Evolutionary conservation across 108 stramenopile genomes (phyloP).

Genomic region (Craspedostauros australis): DNA sequence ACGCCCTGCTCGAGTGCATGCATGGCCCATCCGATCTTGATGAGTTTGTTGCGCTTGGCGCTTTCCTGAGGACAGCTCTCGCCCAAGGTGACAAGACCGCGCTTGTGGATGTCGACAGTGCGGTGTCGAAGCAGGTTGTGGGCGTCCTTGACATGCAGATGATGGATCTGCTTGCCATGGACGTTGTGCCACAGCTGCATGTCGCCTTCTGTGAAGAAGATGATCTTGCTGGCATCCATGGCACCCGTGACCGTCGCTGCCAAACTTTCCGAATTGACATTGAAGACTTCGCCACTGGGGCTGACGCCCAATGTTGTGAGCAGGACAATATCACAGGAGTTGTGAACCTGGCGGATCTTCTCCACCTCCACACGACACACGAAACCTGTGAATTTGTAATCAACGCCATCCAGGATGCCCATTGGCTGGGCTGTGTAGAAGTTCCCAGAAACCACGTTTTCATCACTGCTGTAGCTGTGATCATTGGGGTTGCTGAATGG

Average conservation of each 20-base stretch:
- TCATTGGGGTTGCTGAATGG: too few relatives aligned
- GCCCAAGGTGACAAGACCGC: conserved; percentile 44
- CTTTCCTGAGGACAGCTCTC: conserved; percentile 17
- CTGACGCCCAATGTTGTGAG: conserved; percentile 87
- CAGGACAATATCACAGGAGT: conserved; percentile 84
- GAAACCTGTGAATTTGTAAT: conserved; percentile 85
- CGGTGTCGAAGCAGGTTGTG: conserved; percentile 52
- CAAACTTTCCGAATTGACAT: conserved; percentile 82
- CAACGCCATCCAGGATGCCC: conserved; percentile 75
- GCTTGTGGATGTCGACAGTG: conserved; percentile 50
- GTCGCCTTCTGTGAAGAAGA: conserved; percentile 71
- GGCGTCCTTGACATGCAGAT: conserved; percentile 74
- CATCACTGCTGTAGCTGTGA: too few relatives aligned
- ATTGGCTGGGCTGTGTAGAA: conserved; percentile 86
- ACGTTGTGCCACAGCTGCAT: conserved; percentile 47
- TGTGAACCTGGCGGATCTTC: conserved; percentile 74
- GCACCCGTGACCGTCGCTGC: conserved; percentile 76
- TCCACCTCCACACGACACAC: conserved; percentile 84
- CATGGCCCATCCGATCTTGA: conserved; percentile 76
- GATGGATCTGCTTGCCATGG: conserved; percentile 67
- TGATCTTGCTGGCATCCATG: conserved; percentile 78
- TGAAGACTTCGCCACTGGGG: conserved; percentile 90
- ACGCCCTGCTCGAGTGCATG: conserved; percentile 81
- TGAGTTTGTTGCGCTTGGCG: conserved; percentile 42
- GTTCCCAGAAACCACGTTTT: conserved; percentile 83